Evolutionary conservation across 1,284 basidiomycete genomes (phyloP).

Genomic region (Ustilago lituana): DNA sequence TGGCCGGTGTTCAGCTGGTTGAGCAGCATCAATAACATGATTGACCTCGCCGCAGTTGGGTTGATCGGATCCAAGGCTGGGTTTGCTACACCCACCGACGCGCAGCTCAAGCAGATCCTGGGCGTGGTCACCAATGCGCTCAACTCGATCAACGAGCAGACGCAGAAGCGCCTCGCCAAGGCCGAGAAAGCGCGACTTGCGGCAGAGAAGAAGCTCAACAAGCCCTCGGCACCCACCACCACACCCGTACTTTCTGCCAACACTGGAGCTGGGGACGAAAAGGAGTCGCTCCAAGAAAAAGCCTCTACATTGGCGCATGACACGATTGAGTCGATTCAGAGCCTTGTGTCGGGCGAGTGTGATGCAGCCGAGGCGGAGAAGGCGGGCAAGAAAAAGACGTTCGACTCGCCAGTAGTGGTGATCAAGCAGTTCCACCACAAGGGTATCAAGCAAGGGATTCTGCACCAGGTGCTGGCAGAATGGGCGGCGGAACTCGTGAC

Average conservation of each 20-base stretch:
- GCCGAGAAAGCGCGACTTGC: slow-evolving; percentile 44
- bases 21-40: slow-evolving; percentile 82
- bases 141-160: slow-evolving; percentile 72
- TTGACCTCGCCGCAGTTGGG: slow-evolving; percentile 91
- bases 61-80: slow-evolving; percentile 96
- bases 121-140: slow-evolving; percentile 80
- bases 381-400: slow-evolving; percentile 26
- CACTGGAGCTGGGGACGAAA: slow-evolving; percentile 1
- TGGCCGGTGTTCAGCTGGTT: slow-evolving; percentile 78
- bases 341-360: slow-evolving; percentile 11
- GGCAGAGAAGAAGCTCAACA: slow-evolving; percentile 34
- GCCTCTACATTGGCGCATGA: slow-evolving; percentile 25
- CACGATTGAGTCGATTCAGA: slow-evolving; percentile 24
- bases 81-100: slow-evolving; percentile 81
- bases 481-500: slow-evolving; percentile 78
- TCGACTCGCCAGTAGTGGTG: slow-evolving; percentile 52
- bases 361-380: neutral
- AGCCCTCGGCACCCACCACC: slow-evolving; percentile 6
- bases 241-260: slow-evolving; percentile 4
- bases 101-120: slow-evolving; percentile 85
- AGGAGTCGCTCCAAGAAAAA: slow-evolving; percentile 33
- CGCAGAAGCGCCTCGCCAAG: slow-evolving; percentile 48
- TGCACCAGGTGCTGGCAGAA: slow-evolving; percentile 80
- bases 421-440: slow-evolving; percentile 63
- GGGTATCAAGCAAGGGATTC: slow-evolving; percentile 73